Conservation (phyloP, 768 basidiomycete species). For the Leccinum incarnatum region DNA sequence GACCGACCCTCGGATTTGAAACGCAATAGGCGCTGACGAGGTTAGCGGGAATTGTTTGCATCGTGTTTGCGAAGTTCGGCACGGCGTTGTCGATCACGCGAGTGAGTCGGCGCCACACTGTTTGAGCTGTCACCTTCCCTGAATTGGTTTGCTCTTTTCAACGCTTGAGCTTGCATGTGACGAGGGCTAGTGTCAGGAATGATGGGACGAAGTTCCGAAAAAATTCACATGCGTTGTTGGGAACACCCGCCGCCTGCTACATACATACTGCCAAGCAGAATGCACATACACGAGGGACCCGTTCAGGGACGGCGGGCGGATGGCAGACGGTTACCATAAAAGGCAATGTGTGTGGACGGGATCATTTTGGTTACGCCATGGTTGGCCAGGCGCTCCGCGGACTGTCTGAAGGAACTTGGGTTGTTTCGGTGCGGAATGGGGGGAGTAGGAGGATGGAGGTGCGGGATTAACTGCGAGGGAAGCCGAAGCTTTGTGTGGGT, state of each 20-base stretch:
- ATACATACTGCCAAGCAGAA: background rate
- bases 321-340: conserved; percentile 7
- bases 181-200: background rate
- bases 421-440: background rate
- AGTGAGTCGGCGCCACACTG: background rate
- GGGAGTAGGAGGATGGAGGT: background rate
- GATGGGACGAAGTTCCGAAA: background rate
- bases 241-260: conserved; percentile 11
- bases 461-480: background rate
- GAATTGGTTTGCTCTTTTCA: background rate
- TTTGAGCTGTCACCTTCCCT: background rate
- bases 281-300: conserved; percentile 15
- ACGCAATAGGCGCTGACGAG: conserved; percentile 2
- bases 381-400: conserved; percentile 19
- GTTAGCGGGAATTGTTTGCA: background rate
- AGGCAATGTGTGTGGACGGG: conserved; percentile 8
- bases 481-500: conserved; percentile 5
- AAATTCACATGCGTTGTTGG: conserved; percentile 13
- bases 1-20: background rate
- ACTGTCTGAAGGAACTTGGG: background rate
- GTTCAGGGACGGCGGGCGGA: conserved; percentile 25
- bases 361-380: conserved; percentile 7
- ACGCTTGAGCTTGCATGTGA: background rate
- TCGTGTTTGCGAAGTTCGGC: background rate
- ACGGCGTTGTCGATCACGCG: conserved; percentile 7